phyloP scores from a whole-genome alignment of 2,329 filamentous ascomycete species.

The Cytospora piceicola region DNA sequence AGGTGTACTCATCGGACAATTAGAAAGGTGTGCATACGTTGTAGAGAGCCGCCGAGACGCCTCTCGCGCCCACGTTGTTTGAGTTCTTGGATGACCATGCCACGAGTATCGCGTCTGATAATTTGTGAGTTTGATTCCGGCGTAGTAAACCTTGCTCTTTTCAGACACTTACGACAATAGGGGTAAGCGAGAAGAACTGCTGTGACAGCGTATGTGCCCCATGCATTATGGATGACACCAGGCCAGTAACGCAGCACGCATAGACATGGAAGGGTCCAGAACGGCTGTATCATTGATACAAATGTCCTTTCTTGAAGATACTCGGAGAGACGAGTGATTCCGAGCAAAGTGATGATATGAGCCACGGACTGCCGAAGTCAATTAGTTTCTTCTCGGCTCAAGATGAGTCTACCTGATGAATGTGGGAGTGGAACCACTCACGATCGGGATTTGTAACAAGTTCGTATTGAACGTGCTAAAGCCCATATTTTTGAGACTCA shows the following conservation, averaged over 20 bases:
- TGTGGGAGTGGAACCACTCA: conserved; percentile 32
- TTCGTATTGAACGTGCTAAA: conserved; percentile 61
- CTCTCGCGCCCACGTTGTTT: conserved; percentile 61
- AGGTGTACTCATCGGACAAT: not conserved
- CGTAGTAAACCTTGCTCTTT: not conserved
- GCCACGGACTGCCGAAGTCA: conserved; percentile 46
- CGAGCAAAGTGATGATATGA: conserved; percentile 55
- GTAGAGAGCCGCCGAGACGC: conserved; percentile 62
- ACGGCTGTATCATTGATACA: conserved; percentile 48
- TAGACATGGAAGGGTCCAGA: conserved; percentile 62
- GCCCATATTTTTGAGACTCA: conserved; percentile 54
- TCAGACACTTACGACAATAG: conserved; percentile 45
- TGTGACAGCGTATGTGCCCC: conserved; percentile 56
- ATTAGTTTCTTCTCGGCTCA: conserved; percentile 42
- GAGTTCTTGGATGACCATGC: conserved; percentile 63
- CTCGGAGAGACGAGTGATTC: conserved; percentile 56
- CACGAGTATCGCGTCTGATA: conserved; percentile 57
- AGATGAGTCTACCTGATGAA: conserved; percentile 39
- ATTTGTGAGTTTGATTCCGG: not conserved
- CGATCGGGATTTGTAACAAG: conserved; percentile 58
- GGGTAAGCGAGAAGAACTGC: conserved; percentile 57
- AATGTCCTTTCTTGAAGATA: conserved; percentile 53
- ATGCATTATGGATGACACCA: conserved; percentile 46
- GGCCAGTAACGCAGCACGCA: conserved; percentile 54
- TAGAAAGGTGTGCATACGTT: conserved; percentile 44